Conservation (phyloP, 2,329 filamentous ascomycete genomes). For the Nothopassalora personata region DNA sequence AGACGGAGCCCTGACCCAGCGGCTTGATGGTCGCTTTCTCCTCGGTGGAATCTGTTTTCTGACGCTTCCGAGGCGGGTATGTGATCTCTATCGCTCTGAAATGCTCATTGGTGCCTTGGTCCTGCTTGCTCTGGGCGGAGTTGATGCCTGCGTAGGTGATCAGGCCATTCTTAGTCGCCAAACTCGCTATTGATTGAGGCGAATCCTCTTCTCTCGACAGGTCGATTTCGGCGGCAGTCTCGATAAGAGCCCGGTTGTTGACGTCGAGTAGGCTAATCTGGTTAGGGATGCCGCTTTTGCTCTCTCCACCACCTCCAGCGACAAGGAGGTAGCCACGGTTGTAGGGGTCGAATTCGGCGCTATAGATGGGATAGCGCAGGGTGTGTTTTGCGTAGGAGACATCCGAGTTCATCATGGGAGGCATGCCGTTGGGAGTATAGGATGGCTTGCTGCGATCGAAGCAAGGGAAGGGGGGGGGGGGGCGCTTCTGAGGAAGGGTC, state of each 20-base stretch:
- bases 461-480: too few species aligned
- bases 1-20: slow-evolving; percentile 49
- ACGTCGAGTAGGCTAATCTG: slow-evolving; percentile 75
- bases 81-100: slow-evolving; percentile 68
- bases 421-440: slow-evolving; percentile 4
- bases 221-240: slow-evolving; percentile 64
- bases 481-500: background rate
- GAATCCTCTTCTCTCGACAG: slow-evolving; percentile 83
- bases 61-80: slow-evolving; percentile 46
- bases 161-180: slow-evolving; percentile 53
- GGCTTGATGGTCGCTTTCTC: slow-evolving; percentile 37
- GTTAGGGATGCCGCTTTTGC: slow-evolving; percentile 76
- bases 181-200: slow-evolving; percentile 73
- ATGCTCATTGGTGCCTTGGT: slow-evolving; percentile 75
- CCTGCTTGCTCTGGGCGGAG: slow-evolving; percentile 63
- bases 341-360: slow-evolving; percentile 80
- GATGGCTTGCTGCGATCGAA: background rate
- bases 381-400: slow-evolving; percentile 55
- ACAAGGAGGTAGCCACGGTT: slow-evolving; percentile 72
- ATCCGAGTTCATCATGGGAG: slow-evolving; percentile 18
- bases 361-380: slow-evolving; percentile 78
- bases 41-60: slow-evolving; percentile 35
- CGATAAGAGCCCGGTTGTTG: slow-evolving; percentile 59
- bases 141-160: slow-evolving; percentile 72
- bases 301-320: slow-evolving; percentile 80